These are phyloP conservation scores for Fusarium sp. DNA, from an alignment of 2,329 filamentous ascomycete genomes.

Conservation along the genomic window DNA sequence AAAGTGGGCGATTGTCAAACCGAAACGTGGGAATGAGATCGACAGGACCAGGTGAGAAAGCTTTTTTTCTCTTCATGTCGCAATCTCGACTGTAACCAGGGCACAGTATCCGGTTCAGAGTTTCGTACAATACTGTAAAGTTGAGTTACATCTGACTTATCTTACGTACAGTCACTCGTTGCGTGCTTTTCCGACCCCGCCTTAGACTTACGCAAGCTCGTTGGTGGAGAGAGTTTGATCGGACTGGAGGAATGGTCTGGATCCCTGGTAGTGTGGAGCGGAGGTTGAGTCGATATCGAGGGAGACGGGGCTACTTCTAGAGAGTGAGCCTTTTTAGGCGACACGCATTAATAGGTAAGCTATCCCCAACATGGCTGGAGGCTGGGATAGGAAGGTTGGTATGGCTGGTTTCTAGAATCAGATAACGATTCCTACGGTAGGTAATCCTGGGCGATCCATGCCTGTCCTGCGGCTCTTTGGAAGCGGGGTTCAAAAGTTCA, in stretches of 20 bases:
- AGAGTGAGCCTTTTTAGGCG: slow-evolving; percentile 31
- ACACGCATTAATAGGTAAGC: slow-evolving; percentile 11
- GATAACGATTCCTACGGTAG: slow-evolving; percentile 6
- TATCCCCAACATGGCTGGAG: slow-evolving; percentile 41
- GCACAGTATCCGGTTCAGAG: slow-evolving; percentile 19
- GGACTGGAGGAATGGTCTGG: slow-evolving; percentile 40
- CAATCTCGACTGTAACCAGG: slow-evolving; percentile 5
- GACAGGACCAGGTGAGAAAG: slow-evolving; percentile 14
- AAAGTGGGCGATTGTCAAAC: slow-evolving; percentile 11
- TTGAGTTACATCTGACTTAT: not conserved
- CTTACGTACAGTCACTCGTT: slow-evolving; percentile 6
- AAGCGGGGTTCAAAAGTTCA: slow-evolving; percentile 14
- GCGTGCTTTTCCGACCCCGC: slow-evolving; percentile 4
- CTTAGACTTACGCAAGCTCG: slow-evolving; percentile 40
- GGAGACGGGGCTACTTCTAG: slow-evolving; percentile 8
- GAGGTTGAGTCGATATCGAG: slow-evolving; percentile 1
- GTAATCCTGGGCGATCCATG: slow-evolving; percentile 16
- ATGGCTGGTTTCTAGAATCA: slow-evolving; percentile 30
- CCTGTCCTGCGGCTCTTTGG: slow-evolving; percentile 33
- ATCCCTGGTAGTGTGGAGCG: slow-evolving; percentile 35
- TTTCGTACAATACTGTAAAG: not conserved
- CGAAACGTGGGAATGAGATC: slow-evolving; percentile 33
- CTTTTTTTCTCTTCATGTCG: slow-evolving; percentile 2
- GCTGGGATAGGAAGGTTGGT: slow-evolving; percentile 20
- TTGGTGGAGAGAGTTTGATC: slow-evolving; percentile 24